Conservation (phyloP, 148 eudicot species). For the Rhododendron kiyosumense region DNA sequence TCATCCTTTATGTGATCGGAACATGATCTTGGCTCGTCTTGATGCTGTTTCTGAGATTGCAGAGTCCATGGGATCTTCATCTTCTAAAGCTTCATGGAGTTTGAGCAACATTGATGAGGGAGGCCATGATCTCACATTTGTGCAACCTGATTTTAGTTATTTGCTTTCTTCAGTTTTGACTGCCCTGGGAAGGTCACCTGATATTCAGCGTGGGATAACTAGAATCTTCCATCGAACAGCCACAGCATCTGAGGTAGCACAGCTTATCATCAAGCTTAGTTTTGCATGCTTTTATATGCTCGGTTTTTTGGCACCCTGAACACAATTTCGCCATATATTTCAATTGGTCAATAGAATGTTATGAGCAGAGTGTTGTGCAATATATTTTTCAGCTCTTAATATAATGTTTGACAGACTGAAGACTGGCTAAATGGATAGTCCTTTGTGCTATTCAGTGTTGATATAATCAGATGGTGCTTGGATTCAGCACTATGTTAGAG, state of each 20-base stretch:
- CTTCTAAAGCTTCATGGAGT: constrained; percentile 29
- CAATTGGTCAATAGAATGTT: not conserved
- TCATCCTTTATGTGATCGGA: constrained; percentile 85
- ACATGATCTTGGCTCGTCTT: constrained; percentile 75
- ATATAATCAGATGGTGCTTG: not conserved
- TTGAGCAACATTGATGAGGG: constrained; percentile 17
- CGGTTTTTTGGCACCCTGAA: not conserved
- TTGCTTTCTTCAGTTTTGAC: constrained; percentile 67
- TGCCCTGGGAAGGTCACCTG: constrained; percentile 59
- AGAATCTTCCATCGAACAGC: constrained; percentile 90
- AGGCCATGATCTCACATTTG: constrained; percentile 19
- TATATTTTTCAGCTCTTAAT: not conserved
- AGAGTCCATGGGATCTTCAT: constrained; percentile 56
- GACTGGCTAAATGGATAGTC: not conserved
- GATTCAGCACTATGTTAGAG: not conserved
- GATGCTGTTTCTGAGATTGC: constrained; percentile 87
- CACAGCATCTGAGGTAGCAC: constrained; percentile 76
- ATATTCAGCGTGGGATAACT: constrained; percentile 90
- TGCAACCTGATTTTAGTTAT: constrained; percentile 46
- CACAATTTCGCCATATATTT: not conserved
- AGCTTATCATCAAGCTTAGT: not conserved
- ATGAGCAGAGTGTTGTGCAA: not conserved
- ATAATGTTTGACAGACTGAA: not conserved
- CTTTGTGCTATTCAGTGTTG: not conserved
- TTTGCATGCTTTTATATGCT: not conserved